Base-by-base conservation (phyloP, 768 basidiomycete genomes). In the Symmetrospora coprosmae region DNA sequence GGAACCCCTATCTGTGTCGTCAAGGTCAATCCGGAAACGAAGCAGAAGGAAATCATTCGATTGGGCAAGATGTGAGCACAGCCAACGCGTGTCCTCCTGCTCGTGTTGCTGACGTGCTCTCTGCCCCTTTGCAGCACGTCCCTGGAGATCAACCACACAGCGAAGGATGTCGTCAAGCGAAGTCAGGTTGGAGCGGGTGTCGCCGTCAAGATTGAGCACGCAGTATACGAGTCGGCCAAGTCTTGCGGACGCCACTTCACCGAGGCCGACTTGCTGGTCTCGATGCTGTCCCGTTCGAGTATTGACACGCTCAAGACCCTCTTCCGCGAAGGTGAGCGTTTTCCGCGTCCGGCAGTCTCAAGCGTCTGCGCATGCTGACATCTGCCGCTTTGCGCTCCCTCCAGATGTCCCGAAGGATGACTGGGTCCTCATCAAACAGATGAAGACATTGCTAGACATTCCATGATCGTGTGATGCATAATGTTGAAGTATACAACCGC, bases 151-250 rank as follows among this genome's bases (percentile, higher is more conserved):
- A 97, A 99, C 71, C 91, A 97, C 76, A 94, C 92, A 72, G 72
- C 82, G 1, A 76, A 77, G 52, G 91, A 96, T 23, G 84, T 87
- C 27, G 80, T 97, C 67, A 97, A 94, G 76, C 91, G 87, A 74
- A 77, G 82, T 1, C 89, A 96, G 72, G 82, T 87, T n/a, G 92
- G 89, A 68, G 91, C 80, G 47, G 92, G 94, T 69, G 91, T 96
- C 14, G 92, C 94, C 0, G 86, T 97, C 67, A 99, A 97, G 79
- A 96, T 97, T 62, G 94, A 97, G 72, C 86, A 92, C 72, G 91
- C 90, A 2, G 84, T 91, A 11, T 90, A 97, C 73, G 86, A 96
- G 74, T 85, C 86, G 25, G 82, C 89, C 28, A 92, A 90, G 74
- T 84, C 89, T 82, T 96, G 86, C 70, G 90, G 91, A 4, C 82